A percentile compares a stretch with the other conserved stretches of the same genome.
Evolutionary conservation across 108 stramenopile genomes (phyloP).

Genomic region (Pseudonitzschia delicatissima): DNA sequence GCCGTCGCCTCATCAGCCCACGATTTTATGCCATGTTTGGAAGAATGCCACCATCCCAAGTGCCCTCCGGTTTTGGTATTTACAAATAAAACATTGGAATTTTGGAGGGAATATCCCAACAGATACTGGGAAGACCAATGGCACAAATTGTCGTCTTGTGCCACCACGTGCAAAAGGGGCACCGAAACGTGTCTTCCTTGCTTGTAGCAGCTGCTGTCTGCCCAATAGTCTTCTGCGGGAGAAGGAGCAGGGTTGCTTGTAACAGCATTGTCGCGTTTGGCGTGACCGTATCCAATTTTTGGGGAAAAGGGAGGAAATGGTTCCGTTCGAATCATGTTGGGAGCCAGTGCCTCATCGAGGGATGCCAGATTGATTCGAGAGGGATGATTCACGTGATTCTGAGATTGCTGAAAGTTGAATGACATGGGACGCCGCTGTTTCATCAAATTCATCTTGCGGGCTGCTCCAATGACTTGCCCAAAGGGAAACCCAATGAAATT

Average conservation of each 20-base stretch:
- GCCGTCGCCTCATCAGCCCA: conserved; percentile 61
- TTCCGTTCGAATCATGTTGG: conserved; percentile 47
- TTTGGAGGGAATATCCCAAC: conserved; percentile 37
- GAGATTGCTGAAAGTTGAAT: too few species aligned
- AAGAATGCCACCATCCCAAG: conserved; percentile 57
- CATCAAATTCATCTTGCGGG: conserved; percentile 40
- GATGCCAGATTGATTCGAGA: conserved; percentile 41
- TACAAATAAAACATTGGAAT: conserved; percentile 58
- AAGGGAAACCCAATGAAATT: conserved; percentile 37
- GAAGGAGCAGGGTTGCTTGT: neutral
- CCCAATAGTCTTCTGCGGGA: conserved; percentile 46
- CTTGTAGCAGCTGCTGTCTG: conserved; percentile 52
- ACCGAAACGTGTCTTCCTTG: conserved; percentile 51
- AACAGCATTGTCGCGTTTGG: neutral
- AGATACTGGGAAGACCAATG: conserved; percentile 26
- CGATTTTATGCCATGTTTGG: neutral
- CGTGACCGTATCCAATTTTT: conserved; percentile 40
- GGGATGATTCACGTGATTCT: neutral
- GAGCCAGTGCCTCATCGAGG: conserved; percentile 46
- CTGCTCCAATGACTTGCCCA: conserved; percentile 41
- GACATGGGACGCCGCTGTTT: conserved; percentile 12
- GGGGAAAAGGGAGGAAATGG: conserved; percentile 37
- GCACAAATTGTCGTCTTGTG: conserved; percentile 48
- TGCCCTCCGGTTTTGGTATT: conserved; percentile 64
- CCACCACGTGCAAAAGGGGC: conserved; percentile 46